These are phyloP conservation scores for Sarocladiaceae sp. DNA, from an alignment of 2,329 filamentous ascomycete genomes.

Conservation along the genomic window DNA sequence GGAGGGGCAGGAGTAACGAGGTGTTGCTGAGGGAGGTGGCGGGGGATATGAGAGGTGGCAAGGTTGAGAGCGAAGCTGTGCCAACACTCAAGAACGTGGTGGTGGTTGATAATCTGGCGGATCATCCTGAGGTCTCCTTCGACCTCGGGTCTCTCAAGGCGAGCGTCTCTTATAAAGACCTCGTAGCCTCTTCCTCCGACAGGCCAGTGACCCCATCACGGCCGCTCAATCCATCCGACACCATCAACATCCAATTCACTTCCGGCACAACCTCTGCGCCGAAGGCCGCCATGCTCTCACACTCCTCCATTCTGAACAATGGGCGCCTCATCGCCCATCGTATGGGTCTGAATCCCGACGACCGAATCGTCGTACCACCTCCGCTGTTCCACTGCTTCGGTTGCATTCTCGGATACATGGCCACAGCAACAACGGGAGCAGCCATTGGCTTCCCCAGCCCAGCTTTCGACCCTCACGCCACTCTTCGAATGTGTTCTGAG, in stretches of 20 bases:
- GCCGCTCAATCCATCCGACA: slow-evolving; percentile 55
- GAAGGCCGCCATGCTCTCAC: slow-evolving; percentile 85
- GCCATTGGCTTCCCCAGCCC: slow-evolving; percentile 80
- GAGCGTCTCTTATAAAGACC: slow-evolving; percentile 28
- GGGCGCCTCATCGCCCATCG: slow-evolving; percentile 75
- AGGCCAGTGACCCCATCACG: slow-evolving; percentile 33
- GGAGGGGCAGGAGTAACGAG: slow-evolving; percentile 47
- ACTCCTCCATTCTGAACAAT: slow-evolving; percentile 88
- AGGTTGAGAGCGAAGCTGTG: slow-evolving; percentile 40
- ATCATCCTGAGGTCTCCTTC: slow-evolving; percentile 39
- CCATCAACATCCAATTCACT: slow-evolving; percentile 95
- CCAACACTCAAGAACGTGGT: slow-evolving; percentile 67
- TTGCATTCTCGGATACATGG: slow-evolving; percentile 89
- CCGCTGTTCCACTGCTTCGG: slow-evolving; percentile 91
- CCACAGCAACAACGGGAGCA: slow-evolving; percentile 73
- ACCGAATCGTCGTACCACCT: slow-evolving; percentile 78
- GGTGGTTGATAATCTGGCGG: slow-evolving; percentile 67
- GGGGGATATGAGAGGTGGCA: slow-evolving; percentile 17
- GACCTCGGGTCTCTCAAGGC: slow-evolving; percentile 34
- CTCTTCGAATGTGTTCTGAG: slow-evolving; percentile 51
- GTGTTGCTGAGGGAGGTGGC: slow-evolving; percentile 39
- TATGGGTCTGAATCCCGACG: slow-evolving; percentile 70
- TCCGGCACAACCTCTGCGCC: slow-evolving; percentile 87
- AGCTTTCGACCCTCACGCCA: slow-evolving; percentile 74
- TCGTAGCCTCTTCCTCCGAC: slow-evolving; percentile 25